phyloP scores from a whole-genome alignment of 768 basidiomycete species.

The Termitomyces sp. region DNA sequence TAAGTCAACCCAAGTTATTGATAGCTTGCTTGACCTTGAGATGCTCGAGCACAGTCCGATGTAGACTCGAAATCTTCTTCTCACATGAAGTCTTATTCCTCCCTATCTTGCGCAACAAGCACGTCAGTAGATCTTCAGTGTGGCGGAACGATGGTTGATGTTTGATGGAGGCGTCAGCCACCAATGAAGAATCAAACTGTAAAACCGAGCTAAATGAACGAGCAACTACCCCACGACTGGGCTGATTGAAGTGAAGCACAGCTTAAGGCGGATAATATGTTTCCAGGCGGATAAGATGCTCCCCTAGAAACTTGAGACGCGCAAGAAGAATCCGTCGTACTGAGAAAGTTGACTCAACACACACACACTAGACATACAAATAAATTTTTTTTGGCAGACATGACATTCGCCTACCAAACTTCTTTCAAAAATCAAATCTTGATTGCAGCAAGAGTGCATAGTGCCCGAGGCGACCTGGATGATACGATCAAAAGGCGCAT shows the following conservation, averaged over 20 bases:
- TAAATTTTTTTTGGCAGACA: too few species aligned
- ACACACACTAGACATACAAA: too few species aligned
- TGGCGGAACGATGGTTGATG: slow-evolving; percentile 73
- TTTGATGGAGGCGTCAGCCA: slow-evolving; percentile 68
- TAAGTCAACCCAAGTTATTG: slow-evolving; percentile 32
- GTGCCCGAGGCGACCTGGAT: too few species aligned
- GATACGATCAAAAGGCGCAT: too few species aligned
- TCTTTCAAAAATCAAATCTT: too few species aligned
- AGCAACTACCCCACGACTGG: slow-evolving; percentile 63
- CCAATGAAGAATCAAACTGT: slow-evolving; percentile 26
- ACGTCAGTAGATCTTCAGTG: slow-evolving; percentile 30
- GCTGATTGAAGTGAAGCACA: slow-evolving; percentile 78
- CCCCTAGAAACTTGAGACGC: slow-evolving; percentile 67
- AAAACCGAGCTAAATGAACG: neutral
- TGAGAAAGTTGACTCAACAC: too few species aligned
- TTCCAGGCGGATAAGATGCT: slow-evolving; percentile 71
- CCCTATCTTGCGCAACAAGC: neutral
- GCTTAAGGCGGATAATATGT: slow-evolving; percentile 66
- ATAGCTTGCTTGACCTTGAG: slow-evolving; percentile 71
- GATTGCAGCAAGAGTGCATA: too few species aligned
- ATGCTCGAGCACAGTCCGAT: slow-evolving; percentile 68
- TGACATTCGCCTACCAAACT: too few species aligned
- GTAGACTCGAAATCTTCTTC: slow-evolving; percentile 46
- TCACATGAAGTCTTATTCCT: slow-evolving; percentile 3
- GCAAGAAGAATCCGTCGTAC: slow-evolving; percentile 58